phyloP scores from a whole-genome alignment of 2,329 filamentous ascomycete genomes.

The Fusarium neocosmosporiellum region DNA sequence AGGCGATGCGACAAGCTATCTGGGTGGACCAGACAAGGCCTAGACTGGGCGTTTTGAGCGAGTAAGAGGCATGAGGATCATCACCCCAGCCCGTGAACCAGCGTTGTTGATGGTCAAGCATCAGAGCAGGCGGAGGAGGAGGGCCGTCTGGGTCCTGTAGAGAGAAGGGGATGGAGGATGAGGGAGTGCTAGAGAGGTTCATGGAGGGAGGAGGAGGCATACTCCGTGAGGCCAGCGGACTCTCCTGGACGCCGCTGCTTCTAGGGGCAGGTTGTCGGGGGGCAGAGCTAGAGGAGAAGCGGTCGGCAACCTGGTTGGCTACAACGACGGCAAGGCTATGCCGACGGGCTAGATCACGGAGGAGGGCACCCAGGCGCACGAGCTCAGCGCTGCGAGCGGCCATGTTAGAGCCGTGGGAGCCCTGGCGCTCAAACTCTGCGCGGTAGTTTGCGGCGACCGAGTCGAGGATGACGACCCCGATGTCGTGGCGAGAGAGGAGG shows the following conservation, averaged over 20 bases:
- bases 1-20: slow-evolving; percentile 82
- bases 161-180: slow-evolving; percentile 54
- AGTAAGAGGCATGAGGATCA: slow-evolving; percentile 58
- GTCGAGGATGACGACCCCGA: slow-evolving; percentile 88
- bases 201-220: slow-evolving; percentile 47
- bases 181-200: slow-evolving; percentile 49
- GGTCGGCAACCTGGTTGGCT: slow-evolving; percentile 94
- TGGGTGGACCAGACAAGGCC: slow-evolving; percentile 94
- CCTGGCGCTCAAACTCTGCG: slow-evolving; percentile 80
- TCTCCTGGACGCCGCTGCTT: slow-evolving; percentile 54
- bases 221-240: slow-evolving; percentile 62
- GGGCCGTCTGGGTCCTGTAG: slow-evolving; percentile 45
- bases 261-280: slow-evolving; percentile 36
- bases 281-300: slow-evolving; percentile 64
- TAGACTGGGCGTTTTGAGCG: slow-evolving; percentile 84
- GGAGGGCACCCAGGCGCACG: slow-evolving; percentile 77
- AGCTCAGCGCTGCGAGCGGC: slow-evolving; percentile 82
- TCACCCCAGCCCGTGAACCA: slow-evolving; percentile 98
- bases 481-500: slow-evolving; percentile 77
- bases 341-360: slow-evolving; percentile 79
- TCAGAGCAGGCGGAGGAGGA: slow-evolving; percentile 65
- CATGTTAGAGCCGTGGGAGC: slow-evolving; percentile 67
- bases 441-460: slow-evolving; percentile 96
- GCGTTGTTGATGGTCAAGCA: slow-evolving; percentile 88
- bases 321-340: slow-evolving; percentile 87